Evolutionary conservation across 2,329 filamentous ascomycete genomes (phyloP).

Genomic region (Aspergillus phoenicis): DNA sequence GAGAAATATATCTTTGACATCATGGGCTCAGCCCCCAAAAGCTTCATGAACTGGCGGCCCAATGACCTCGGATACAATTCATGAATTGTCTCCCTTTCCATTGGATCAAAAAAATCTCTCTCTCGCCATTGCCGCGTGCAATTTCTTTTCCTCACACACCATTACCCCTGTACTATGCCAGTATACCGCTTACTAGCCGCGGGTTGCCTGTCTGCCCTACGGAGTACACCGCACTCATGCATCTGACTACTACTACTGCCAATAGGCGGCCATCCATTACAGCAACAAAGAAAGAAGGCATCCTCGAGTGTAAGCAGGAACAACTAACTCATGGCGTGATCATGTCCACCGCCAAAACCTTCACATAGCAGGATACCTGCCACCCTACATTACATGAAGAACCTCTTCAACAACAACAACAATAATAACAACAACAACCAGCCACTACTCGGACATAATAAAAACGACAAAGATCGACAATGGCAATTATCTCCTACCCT

Average conservation of each 20-base stretch:
- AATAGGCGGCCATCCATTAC: not conserved
- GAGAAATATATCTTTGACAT: not conserved
- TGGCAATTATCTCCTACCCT: too few relatives aligned
- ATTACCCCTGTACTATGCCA: not conserved
- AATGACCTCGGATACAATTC: not conserved
- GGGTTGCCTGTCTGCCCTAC: constrained; percentile 2
- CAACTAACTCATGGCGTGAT: too few relatives aligned
- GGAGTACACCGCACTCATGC: not conserved
- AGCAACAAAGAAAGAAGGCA: not conserved
- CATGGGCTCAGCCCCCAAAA: not conserved
- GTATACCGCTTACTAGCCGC: not conserved
- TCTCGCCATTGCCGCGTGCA: not conserved
- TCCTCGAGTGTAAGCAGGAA: too few relatives aligned
- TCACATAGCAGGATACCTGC: too few relatives aligned
- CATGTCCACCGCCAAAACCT: too few relatives aligned
- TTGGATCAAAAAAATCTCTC: not conserved
- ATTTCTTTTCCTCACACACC: not conserved
- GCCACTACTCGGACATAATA: too few relatives aligned
- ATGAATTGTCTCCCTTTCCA: not conserved
- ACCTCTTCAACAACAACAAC: too few relatives aligned
- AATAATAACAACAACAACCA: too few relatives aligned
- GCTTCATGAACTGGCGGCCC: not conserved
- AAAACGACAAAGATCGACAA: too few relatives aligned
- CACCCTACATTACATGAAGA: too few relatives aligned
- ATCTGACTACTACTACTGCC: not conserved